Base-by-base conservation (phyloP, 2,329 filamentous ascomycete species). In the Colletotrichum neosansevieriae region DNA sequence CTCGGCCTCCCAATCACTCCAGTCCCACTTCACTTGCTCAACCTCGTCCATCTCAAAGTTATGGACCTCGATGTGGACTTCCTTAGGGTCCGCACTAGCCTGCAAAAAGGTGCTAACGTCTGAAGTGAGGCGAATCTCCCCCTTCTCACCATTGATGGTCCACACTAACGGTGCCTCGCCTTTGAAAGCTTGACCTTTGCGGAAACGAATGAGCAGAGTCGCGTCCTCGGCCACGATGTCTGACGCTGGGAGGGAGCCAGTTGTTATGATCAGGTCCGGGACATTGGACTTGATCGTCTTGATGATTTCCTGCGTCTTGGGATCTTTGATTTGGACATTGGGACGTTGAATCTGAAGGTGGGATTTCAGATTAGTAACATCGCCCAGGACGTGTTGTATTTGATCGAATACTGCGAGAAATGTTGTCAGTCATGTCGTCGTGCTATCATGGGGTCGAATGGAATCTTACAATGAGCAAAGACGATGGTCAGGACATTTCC, bases 121-220 rank as follows among this genome's bases (percentile, higher is more conserved):
- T 3, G 63, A 66, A 7, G 44, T 58, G 2, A 63, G 13, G 0
- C 59, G 42, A 38, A 87, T 77, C 75, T 88, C 85, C 0, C 85
- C 85, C 69, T 81, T 82, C 58, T 85, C 82, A 19, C 87, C 86
- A 50, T 82, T 78, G 44, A 89, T 81, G 6, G 78, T 80, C 84
- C 86, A 89, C 0, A 81, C 74, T 0, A 86, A 73, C 2, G 76
- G 78, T 0, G 83, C 79, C 0, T 83, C 81, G 1, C 78, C 82
- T 0, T 81, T 81, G 73, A 88, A 87, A 0, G 82, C 79, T 15
- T 81, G 79, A 0, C 86, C 86, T 13, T 81, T 80, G 3, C 83
- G 82, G 70, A 84, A 80, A 4, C 81, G 80, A n/a, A 83, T 70
- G 0, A 79, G 79, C 0, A 87, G 72, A 0, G 80, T 79, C 0